These are phyloP conservation scores for Aspergillus persii DNA, from an alignment of 2,329 filamentous ascomycete genomes.

Conservation along the genomic window DNA sequence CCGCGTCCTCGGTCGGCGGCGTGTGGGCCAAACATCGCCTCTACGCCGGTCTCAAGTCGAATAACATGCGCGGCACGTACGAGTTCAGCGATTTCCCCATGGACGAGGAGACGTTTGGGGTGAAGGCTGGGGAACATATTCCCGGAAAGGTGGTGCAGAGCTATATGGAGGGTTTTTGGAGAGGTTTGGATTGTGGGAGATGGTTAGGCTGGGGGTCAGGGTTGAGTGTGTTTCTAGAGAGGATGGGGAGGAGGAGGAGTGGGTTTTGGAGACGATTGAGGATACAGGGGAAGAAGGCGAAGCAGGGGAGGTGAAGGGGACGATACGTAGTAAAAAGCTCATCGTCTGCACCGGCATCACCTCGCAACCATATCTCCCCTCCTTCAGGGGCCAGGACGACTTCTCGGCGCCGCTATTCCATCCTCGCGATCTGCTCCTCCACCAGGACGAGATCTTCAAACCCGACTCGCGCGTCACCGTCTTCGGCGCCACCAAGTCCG, in stretches of 20 bases:
- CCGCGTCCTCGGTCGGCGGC: constrained; percentile 59
- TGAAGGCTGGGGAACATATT: constrained; percentile 56
- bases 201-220: neutral
- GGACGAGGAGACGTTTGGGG: constrained; percentile 53
- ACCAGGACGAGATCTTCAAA: constrained; percentile 32
- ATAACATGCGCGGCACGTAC: constrained; percentile 71
- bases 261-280: neutral
- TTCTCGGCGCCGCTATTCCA: constrained; percentile 60
- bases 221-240: neutral
- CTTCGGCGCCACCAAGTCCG: constrained; percentile 61
- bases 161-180: constrained; percentile 58
- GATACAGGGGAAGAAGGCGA: too few relatives aligned
- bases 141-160: constrained; percentile 55
- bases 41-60: constrained; percentile 67
- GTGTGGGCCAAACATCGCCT: constrained; percentile 67
- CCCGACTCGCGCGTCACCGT: constrained; percentile 43
- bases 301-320: neutral
- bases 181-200: constrained; percentile 47
- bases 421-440: constrained; percentile 50
- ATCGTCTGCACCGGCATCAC: constrained; percentile 63
- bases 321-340: constrained; percentile 47
- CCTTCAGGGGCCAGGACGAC: constrained; percentile 47
- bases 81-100: constrained; percentile 75
- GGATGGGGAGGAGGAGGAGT: neutral
- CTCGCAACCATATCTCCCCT: constrained; percentile 56